Percentiles rank a stretch among this genome's conserved stretches.
Conservation (phyloP, 805 yeast species). For the Sporopachydermia lactativora region DNA sequence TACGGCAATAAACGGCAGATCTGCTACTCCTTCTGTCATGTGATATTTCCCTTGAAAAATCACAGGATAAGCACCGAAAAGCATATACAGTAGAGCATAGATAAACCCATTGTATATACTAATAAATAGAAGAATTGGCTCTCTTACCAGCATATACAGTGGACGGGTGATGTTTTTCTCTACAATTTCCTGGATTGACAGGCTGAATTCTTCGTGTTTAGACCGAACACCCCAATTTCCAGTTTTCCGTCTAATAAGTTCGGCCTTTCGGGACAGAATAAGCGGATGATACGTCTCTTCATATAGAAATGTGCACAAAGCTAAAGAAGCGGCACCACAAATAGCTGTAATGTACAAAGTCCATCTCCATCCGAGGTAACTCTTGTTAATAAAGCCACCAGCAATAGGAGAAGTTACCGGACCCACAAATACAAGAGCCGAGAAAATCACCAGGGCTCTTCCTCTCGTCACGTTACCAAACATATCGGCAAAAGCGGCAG, state of each 20-base stretch:
- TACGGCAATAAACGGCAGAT: constrained; percentile 70
- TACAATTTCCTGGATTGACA: constrained; percentile 42
- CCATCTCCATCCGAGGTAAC: constrained; percentile 74
- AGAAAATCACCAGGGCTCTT: constrained; percentile 54
- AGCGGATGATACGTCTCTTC: constrained; percentile 66
- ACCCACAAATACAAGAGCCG: constrained; percentile 62
- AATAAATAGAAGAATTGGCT: constrained; percentile 58
- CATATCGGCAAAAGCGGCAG: constrained; percentile 79
- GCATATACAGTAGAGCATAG: constrained; percentile 64
- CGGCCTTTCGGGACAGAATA: constrained; percentile 49
- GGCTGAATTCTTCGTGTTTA: constrained; percentile 50
- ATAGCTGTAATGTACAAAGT: constrained; percentile 58
- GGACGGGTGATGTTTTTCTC: constrained; percentile 59
- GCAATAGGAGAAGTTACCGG: constrained; percentile 76
- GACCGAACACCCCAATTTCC: constrained; percentile 79
- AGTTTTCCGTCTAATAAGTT: constrained; percentile 44
- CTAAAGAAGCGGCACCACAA: constrained; percentile 30
- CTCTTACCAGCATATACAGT: constrained; percentile 45
- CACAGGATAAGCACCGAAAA: constrained; percentile 64
- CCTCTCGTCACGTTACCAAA: constrained; percentile 58
- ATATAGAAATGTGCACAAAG: constrained; percentile 28
- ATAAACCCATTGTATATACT: constrained; percentile 65
- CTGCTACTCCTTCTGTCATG: constrained; percentile 44
- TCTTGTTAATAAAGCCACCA: constrained; percentile 48
- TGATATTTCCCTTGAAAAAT: constrained; percentile 51